These are phyloP conservation scores for Caloboletus inedulis DNA, from an alignment of 1,284 basidiomycete genomes.

Conservation along the genomic window DNA sequence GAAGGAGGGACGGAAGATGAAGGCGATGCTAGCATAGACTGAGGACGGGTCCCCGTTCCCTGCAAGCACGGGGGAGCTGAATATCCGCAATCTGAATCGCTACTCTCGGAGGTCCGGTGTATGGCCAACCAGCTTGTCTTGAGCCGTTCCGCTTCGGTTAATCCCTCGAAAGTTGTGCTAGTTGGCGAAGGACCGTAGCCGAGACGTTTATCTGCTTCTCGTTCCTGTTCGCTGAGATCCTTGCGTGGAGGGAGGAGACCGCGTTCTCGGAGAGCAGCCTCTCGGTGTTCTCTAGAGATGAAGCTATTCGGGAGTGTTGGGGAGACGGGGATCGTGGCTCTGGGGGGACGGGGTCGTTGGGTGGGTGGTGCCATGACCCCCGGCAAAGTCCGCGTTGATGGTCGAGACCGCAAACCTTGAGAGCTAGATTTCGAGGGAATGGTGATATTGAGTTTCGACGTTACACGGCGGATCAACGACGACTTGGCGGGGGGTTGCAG, in stretches of 20 bases:
- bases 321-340: background rate
- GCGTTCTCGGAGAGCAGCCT: slow-evolving; percentile 53
- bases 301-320: slow-evolving; percentile 25
- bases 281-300: slow-evolving; percentile 32
- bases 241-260: slow-evolving; percentile 48
- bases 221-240: slow-evolving; percentile 49
- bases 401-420: slow-evolving; percentile 10
- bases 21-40: background rate
- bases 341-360: slow-evolving; percentile 6
- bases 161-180: slow-evolving; percentile 1
- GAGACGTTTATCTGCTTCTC: slow-evolving; percentile 41
- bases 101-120: slow-evolving; percentile 28
- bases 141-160: slow-evolving; percentile 46
- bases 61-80: background rate
- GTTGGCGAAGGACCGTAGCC: slow-evolving; percentile 28
- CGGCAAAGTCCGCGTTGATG: slow-evolving; percentile 13
- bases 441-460: slow-evolving; percentile 27
- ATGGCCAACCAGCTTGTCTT: slow-evolving; percentile 48
- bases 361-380: background rate
- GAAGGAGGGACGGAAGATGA: background rate
- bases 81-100: slow-evolving; percentile 14
- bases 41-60: background rate
- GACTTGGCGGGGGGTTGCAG: slow-evolving; percentile 8
- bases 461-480: slow-evolving; percentile 30
- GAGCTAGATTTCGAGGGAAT: slow-evolving; percentile 13